Evolutionary conservation across 2,329 filamentous ascomycete genomes (phyloP), one percentile per base, ranked within the genome.

Genomic region (Colletotrichum liaoningense): DNA sequence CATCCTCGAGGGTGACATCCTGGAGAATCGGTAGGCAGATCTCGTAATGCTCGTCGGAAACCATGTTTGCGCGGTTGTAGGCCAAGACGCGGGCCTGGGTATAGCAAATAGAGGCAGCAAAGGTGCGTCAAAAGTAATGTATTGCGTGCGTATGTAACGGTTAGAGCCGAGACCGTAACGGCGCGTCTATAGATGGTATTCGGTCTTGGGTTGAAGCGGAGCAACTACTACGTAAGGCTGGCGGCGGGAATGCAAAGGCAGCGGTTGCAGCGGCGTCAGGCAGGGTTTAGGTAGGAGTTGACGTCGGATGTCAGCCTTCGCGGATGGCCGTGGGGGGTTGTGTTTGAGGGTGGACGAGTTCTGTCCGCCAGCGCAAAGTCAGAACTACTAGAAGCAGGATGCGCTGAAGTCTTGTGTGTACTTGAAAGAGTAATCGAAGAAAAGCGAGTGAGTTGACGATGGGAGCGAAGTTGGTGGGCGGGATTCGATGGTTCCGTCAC

Each of bases 21-120:
- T 97, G 92, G 76, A 99, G 90, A 80, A 98, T 90, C 65, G 95
- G 94, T 81, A 97, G 91, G 83, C 95, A 98, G 79, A 97, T 90
- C 79, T 98, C 95, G 86, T 97, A 97, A 69, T 96, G 92, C 78
- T 95, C 92, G 87, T 98, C 96, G 79, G 95, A 94, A 75, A 98
- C 92, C 96, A 98, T 98, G 81, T 75, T 89, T 79, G 83, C 78
- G 79, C 57, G 75, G 63, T 74, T 72, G 42, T 24, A 63, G 69
- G 26, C 52, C 52, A 63, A 73, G 52, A 64, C 35, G 56, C 56
- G 54, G 62, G 63, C 69, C 72, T 71, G 7, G 38, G 22, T 49
- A 52, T 19, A 24, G 22, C 38, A 63, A 24, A 24, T 68, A 33
- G 38, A 67, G 58, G 69, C 52, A 72, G 68, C 56, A 58, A 63